Evolutionary conservation across 306 rosid species (phyloP).

Genomic region (Sechiopsis laciniata): DNA sequence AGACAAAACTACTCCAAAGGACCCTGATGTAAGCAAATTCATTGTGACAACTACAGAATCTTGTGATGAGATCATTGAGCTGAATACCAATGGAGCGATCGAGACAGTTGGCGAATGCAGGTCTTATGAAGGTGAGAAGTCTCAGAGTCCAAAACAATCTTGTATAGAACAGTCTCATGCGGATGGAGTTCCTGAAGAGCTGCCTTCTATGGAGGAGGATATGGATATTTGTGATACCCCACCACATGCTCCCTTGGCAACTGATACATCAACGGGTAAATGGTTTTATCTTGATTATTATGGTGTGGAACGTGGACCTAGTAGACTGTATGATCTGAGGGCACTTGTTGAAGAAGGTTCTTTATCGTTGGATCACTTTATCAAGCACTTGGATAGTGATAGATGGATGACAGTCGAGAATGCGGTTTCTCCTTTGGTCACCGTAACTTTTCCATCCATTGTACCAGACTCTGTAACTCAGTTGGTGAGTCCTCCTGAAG

Average conservation of each 20-base stretch:
- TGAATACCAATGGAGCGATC: slow-evolving; percentile 31
- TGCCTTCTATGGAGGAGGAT: slow-evolving; percentile 95
- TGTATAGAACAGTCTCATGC: slow-evolving; percentile 42
- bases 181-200: slow-evolving; percentile 57
- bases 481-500: slow-evolving; percentile 91
- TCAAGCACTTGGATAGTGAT: slow-evolving; percentile 84
- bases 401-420: slow-evolving; percentile 96
- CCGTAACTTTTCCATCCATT: slow-evolving; percentile 58
- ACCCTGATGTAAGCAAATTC: slow-evolving; percentile 37
- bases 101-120: slow-evolving; percentile 41
- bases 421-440: slow-evolving; percentile 74
- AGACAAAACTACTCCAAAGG: slow-evolving; percentile 51
- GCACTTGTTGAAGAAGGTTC: slow-evolving; percentile 79
- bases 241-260: slow-evolving; percentile 71
- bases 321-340: slow-evolving; percentile 70
- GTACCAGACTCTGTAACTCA: slow-evolving; percentile 66
- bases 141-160: slow-evolving; percentile 49
- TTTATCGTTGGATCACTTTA: slow-evolving; percentile 77
- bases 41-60: slow-evolving; percentile 47
- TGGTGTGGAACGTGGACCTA: slow-evolving; percentile 80
- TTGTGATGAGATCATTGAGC: slow-evolving; percentile 42
- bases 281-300: slow-evolving; percentile 89
- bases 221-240: slow-evolving; percentile 99
- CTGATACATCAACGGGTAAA: slow-evolving; percentile 65
- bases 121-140: slow-evolving; percentile 42